These are phyloP conservation scores for Carex arenaria DNA, from an alignment of 202 grass and related monocot species.

Conservation along the genomic window DNA sequence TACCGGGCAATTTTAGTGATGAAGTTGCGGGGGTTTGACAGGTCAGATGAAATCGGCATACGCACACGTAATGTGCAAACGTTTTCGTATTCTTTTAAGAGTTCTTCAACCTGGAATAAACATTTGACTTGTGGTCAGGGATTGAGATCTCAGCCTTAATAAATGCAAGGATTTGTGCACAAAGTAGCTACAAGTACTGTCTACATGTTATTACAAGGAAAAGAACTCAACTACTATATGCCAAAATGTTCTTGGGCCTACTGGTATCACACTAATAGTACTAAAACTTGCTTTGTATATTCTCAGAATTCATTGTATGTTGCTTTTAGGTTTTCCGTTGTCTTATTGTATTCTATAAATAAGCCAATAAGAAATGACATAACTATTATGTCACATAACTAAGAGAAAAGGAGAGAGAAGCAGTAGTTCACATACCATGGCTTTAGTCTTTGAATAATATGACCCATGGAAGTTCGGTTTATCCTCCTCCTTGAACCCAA, in stretches of 20 bases:
- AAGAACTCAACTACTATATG: neutral
- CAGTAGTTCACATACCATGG: conserved; percentile 42
- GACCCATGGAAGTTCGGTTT: conserved; percentile 61
- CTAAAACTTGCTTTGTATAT: conserved; percentile 3
- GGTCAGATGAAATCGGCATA: conserved; percentile 79
- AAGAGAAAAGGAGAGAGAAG: neutral
- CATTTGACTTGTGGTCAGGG: neutral
- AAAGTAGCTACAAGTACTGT: neutral
- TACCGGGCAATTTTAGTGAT: conserved; percentile 70
- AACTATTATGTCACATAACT: neutral
- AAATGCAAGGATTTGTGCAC: neutral
- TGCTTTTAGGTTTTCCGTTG: no score
- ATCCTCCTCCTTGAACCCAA: conserved; percentile 77
- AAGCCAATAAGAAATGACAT: neutral
- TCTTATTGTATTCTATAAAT: neutral
- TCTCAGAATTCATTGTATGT: no score
- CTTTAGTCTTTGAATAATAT: conserved; percentile 77
- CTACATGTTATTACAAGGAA: neutral
- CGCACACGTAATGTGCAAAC: conserved; percentile 72
- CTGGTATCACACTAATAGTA: neutral
- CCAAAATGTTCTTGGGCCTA: neutral
- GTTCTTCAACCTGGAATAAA: conserved; percentile 53
- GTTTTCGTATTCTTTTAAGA: conserved; percentile 58
- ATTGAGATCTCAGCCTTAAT: neutral
- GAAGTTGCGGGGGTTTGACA: conserved; percentile 72